These are phyloP conservation scores for Volutella citrinella DNA, from an alignment of 2,329 filamentous ascomycete species.

Conservation along the genomic window DNA sequence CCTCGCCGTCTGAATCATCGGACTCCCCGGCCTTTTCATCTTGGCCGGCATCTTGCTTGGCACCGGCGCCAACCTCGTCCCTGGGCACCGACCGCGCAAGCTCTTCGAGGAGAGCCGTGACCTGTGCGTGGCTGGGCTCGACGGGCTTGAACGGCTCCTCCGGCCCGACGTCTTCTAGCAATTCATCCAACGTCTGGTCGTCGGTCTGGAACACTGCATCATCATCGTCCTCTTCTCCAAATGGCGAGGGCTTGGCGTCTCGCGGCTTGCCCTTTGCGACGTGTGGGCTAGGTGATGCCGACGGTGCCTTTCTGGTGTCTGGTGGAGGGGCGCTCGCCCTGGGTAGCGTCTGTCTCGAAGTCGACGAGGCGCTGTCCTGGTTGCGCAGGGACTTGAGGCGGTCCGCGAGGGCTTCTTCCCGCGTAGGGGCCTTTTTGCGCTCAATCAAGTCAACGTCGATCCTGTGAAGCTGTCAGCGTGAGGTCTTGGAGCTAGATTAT, in stretches of 20 bases:
- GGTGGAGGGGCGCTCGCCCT: not conserved
- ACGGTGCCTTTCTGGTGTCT: not conserved
- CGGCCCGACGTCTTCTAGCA: slow-evolving; percentile 42
- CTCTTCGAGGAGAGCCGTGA: slow-evolving; percentile 36
- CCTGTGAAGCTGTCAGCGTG: slow-evolving; percentile 6
- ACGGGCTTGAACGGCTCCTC: slow-evolving; percentile 25
- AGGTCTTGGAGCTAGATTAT: no score
- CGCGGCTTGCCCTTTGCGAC: not conserved
- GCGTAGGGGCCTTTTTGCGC: slow-evolving; percentile 39
- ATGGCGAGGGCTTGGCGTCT: not conserved
- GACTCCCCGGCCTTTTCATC: slow-evolving; percentile 19
- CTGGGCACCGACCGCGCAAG: slow-evolving; percentile 32
- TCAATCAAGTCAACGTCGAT: slow-evolving; percentile 38
- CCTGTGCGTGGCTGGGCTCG: slow-evolving; percentile 28
- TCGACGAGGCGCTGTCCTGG: slow-evolving; percentile 28
- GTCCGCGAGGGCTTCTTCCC: slow-evolving; percentile 50
- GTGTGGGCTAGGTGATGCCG: no score
- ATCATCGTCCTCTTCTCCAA: slow-evolving; percentile 31
- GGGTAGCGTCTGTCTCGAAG: slow-evolving; percentile 9
- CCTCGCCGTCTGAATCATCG: slow-evolving; percentile 50
- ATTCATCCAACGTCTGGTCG: slow-evolving; percentile 50
- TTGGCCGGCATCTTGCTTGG: slow-evolving; percentile 1
- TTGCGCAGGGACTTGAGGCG: slow-evolving; percentile 51
- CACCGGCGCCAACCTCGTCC: slow-evolving; percentile 10
- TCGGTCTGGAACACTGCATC: slow-evolving; percentile 44